Base-by-base conservation (phyloP, 2,329 filamentous ascomycete species). In the Leptographium flavum region DNA sequence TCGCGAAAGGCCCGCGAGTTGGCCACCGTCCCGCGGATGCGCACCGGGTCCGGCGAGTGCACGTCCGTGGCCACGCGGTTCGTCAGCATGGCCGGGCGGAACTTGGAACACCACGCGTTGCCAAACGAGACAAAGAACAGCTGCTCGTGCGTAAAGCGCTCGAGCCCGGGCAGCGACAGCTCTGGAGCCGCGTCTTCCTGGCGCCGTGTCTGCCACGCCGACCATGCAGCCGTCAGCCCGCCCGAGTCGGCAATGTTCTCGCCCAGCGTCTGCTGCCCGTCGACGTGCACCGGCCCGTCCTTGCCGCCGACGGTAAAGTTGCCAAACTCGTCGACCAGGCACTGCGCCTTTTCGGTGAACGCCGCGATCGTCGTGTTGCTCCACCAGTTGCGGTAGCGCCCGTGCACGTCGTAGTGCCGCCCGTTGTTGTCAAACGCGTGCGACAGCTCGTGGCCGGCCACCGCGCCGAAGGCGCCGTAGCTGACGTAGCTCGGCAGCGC, bases 181-280 rank as follows among this genome's bases (percentile, higher is more conserved):
- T 50, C 50, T 2, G 17, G 23, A 9, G 15, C 7, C 17, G 25
- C 10, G 21, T 15, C 13, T 3, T 17, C 35, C 23, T 63, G 58
- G 28, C 74, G 70, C 11, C 70, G 69, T 50, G 70, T 72, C 56
- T 77, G 72, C 80, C 81, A 86, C 0, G 79, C 79, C 22, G 70
- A 64, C 55, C 74, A 84, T 1, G 78, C 68, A 0, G 78, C 74
- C 8, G 70, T 67, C 0, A 85, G 56, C 14, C 81, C 81, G 15
- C 79, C 80, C 1, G 80, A 76, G 57, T 85, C 81, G 2, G 80
- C 79, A 54, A 85, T 79, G 55, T 84, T 84, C 61, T 85, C 81
- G 19, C 74, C 76, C 2, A 83, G 62, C 0, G 80, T 84, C 14
- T 76, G 63, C 22, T 63, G 64, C 10, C 80, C 81, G 47, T 81